Evolutionary conservation across 2,329 filamentous ascomycete genomes (phyloP).

Genomic region (Pyrenochaeta sp.): DNA sequence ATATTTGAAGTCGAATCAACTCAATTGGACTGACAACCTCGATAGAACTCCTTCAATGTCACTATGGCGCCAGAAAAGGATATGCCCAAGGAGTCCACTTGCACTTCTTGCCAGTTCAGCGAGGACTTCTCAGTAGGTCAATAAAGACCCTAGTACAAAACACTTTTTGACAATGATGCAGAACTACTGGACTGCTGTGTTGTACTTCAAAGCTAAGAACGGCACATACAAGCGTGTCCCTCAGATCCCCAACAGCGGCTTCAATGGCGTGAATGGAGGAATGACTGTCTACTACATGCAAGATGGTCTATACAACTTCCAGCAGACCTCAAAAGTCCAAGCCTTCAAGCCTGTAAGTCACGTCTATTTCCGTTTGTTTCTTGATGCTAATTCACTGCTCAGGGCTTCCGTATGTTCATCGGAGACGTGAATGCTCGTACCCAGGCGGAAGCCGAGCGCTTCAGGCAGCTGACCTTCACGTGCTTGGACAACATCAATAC

Average conservation of each 20-base stretch:
- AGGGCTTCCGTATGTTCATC: constrained; percentile 42
- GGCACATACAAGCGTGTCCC: constrained; percentile 29
- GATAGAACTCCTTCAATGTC: constrained; percentile 30
- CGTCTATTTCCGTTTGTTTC: background rate
- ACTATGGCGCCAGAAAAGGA: constrained; percentile 32
- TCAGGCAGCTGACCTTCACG: constrained; percentile 56
- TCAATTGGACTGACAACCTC: background rate
- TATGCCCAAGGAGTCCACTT: constrained; percentile 32
- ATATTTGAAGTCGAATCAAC: background rate
- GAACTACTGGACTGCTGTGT: constrained; percentile 42
- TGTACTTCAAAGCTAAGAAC: constrained; percentile 41
- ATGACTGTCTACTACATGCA: constrained; percentile 39
- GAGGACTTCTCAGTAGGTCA: constrained; percentile 29
- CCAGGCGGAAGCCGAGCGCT: constrained; percentile 45
- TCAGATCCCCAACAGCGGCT: constrained; percentile 25
- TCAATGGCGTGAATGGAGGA: constrained; percentile 28
- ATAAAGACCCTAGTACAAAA: no score
- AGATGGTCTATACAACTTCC: constrained; percentile 34
- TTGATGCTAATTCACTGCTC: constrained; percentile 18
- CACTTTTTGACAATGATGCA: background rate
- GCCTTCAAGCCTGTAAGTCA: constrained; percentile 47
- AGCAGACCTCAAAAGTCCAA: constrained; percentile 47
- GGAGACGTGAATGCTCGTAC: constrained; percentile 36
- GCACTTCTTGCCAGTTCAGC: constrained; percentile 39
- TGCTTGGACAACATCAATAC: constrained; percentile 51